Evolutionary conservation across 192 early-diverging fungal species (phyloP), one percentile per base, ranked within the genome.

Genomic region (Cetraspora pellucida): DNA sequence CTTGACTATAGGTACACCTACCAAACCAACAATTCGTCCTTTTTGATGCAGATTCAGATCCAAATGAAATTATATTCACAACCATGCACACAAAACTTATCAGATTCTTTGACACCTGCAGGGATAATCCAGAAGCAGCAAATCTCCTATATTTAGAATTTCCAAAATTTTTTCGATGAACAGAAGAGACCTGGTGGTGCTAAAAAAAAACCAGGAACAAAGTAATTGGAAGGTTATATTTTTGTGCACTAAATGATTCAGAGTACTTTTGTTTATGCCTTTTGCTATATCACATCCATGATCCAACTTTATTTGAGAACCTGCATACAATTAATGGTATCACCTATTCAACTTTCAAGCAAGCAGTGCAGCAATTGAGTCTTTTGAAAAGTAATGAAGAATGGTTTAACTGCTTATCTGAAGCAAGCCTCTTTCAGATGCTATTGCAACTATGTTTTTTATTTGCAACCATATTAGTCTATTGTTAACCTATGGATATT

Each of bases 1-100:
- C n/a, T n/a, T n/a, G n/a, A n/a, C n/a, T n/a, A n/a, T n/a, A 55
- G 11, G 78, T 84, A 8, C 77, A 84, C 59, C 45, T 74, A 3
- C 45, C 52, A 17, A 63, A 67, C 30, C 6, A 58, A 47, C 80
- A 84, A 25, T 9, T 2, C 10, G 63, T 81, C 27, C 28, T 14
- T 17, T 81, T 75, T 68, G 2, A 31, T 23, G 49, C 17, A 27
- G 8, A 25, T n/a, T 21, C n/a, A 21, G 21, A 68, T 37, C 0
- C 75, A 8, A 1, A 45, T 2, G 50, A 60, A 10, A 44, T 65
- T 10, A 11, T 58, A 13, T 23, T 55, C 2, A 30, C 23, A 6
- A 37, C 9, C 21, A 37, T 3, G 4, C 47, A 72, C 17, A 73
- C 52, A 3, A 61, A n/a, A n/a, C 31, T 81, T 11, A 76, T 52